Conservation (phyloP, 345 rosid genomes). For the Eucalyptus tenuipes region DNA sequence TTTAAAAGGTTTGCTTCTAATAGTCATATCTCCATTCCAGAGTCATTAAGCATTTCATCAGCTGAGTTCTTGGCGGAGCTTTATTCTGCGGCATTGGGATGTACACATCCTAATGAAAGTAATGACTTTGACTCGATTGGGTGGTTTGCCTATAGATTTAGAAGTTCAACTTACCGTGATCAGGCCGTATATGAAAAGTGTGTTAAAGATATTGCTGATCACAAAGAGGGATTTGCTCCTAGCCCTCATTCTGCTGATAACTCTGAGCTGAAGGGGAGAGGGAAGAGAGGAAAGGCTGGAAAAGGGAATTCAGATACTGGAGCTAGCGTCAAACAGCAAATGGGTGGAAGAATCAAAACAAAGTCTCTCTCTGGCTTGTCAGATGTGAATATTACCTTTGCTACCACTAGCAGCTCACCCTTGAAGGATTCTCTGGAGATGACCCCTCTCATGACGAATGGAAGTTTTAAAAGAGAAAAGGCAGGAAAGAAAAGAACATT, state of each 20-base stretch:
- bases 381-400: constrained; percentile 17
- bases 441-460: constrained; percentile 1
- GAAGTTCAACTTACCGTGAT: constrained; percentile 58
- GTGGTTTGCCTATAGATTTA: constrained; percentile 77
- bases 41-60: constrained; percentile 27
- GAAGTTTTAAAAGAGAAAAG: background rate
- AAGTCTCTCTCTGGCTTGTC: constrained; percentile 15
- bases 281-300: constrained; percentile 6
- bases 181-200: constrained; percentile 44
- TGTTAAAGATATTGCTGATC: constrained; percentile 36
- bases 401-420: constrained; percentile 1
- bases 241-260: background rate
- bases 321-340: background rate
- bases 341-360: background rate
- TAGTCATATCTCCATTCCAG: constrained; percentile 20
- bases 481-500: background rate
- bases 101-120: constrained; percentile 21
- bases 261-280: constrained; percentile 1
- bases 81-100: constrained; percentile 36
- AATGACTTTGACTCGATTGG: constrained; percentile 27
- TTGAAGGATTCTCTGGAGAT: constrained; percentile 4
- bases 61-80: constrained; percentile 53
- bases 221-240: constrained; percentile 12
- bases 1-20: constrained; percentile 24
- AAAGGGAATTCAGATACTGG: background rate